These are phyloP conservation scores for Barnettozyma botsteinii DNA, from an alignment of 805 yeast genomes.

Conservation along the genomic window DNA sequence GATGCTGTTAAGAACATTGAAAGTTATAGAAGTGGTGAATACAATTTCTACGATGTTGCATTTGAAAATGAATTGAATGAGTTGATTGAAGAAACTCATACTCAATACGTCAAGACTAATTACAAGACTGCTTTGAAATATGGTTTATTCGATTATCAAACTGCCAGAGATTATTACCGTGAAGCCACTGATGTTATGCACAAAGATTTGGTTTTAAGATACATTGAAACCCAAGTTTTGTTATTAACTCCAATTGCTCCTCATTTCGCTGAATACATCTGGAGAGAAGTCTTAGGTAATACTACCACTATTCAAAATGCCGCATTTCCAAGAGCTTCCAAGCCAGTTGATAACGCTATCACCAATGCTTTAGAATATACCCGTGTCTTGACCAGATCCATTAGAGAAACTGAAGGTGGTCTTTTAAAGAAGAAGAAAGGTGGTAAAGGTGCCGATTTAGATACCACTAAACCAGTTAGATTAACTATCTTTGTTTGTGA, in stretches of 20 bases:
- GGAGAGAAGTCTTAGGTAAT: slow-evolving; percentile 73
- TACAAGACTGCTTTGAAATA: slow-evolving; percentile 86
- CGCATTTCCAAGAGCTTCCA: slow-evolving; percentile 70
- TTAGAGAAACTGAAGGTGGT: slow-evolving; percentile 90
- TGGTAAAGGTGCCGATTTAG: slow-evolving; percentile 64
- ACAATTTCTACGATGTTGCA: slow-evolving; percentile 73
- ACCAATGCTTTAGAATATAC: slow-evolving; percentile 73
- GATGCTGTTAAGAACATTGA: slow-evolving; percentile 51
- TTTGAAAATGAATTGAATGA: slow-evolving; percentile 91
- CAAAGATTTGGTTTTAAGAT: slow-evolving; percentile 70
- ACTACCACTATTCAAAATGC: slow-evolving; percentile 65
- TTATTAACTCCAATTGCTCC: slow-evolving; percentile 91
- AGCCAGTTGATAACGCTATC: slow-evolving; percentile 56
- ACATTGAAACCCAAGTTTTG: slow-evolving; percentile 82
- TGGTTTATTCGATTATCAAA: slow-evolving; percentile 91
- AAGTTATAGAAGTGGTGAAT: slow-evolving; percentile 47
- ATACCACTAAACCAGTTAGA: slow-evolving; percentile 64
- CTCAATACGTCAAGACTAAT: slow-evolving; percentile 63
- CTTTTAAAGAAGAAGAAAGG: slow-evolving; percentile 86
- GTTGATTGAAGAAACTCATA: slow-evolving; percentile 67
- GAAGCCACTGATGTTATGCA: slow-evolving; percentile 72
- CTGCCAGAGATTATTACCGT: slow-evolving; percentile 94
- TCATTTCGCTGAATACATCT: slow-evolving; percentile 87
- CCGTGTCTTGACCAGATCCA: slow-evolving; percentile 69
- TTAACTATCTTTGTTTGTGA: slow-evolving; percentile 69